phyloP scores from a whole-genome alignment of 768 basidiomycete genomes.

The Pleurotus ostreatus region DNA sequence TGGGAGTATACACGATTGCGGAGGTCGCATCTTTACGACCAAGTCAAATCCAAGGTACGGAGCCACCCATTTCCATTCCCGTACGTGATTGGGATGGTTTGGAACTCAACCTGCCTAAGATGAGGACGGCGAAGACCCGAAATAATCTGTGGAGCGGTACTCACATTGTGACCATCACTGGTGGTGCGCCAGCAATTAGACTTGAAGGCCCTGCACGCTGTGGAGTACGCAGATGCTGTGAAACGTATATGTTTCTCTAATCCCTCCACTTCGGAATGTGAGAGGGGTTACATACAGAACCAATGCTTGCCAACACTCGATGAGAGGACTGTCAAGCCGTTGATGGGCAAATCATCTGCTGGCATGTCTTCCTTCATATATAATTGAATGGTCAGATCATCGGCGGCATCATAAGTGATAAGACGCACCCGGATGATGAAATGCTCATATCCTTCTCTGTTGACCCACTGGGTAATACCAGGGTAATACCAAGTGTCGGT shows the following conservation, averaged over 20 bases:
- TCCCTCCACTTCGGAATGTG: background rate
- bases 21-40: too few species aligned
- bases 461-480: background rate
- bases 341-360: background rate
- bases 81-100: too few species aligned
- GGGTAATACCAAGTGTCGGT: background rate
- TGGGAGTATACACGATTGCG: too few species aligned
- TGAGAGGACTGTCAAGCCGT: background rate
- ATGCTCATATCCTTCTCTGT: background rate
- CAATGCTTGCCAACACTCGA: conserved; percentile 1
- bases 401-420: background rate
- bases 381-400: background rate
- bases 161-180: background rate
- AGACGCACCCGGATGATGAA: background rate
- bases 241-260: background rate
- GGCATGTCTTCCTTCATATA: background rate
- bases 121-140: background rate
- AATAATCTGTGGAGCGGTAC: background rate
- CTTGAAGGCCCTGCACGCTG: background rate
- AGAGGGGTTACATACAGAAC: background rate
- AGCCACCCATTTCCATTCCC: too few species aligned
- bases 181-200: conserved; percentile 18
- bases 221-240: background rate
- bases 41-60: too few species aligned
- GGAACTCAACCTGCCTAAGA: too few species aligned